Conservation (phyloP, 1,139 yeast species). For the Hansenula sp. region DNA sequence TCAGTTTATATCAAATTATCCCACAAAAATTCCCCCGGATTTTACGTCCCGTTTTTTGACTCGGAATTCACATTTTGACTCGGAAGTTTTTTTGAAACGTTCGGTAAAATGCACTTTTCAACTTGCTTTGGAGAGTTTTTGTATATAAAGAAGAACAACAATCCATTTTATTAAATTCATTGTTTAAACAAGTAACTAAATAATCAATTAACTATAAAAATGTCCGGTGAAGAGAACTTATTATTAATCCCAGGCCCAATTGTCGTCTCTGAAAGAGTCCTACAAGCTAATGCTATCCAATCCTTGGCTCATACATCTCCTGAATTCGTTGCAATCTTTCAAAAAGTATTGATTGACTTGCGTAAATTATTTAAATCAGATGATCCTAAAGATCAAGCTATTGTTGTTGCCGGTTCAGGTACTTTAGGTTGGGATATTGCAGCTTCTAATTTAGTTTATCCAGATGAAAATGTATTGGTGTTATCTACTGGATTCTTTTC, state of each 20-base stretch:
- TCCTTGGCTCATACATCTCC: conserved; percentile 92
- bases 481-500: conserved; percentile 93
- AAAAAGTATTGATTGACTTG: conserved; percentile 59
- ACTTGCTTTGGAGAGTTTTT: too few species aligned
- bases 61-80: too few species aligned
- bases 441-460: conserved; percentile 66
- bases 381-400: conserved; percentile 57
- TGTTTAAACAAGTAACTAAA: too few species aligned
- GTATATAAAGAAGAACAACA: too few species aligned
- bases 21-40: too few species aligned
- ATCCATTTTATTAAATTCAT: too few species aligned
- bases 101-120: too few species aligned
- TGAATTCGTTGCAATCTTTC: conserved; percentile 74
- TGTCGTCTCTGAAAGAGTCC: conserved; percentile 78
- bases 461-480: conserved; percentile 65
- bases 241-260: conserved; percentile 93
- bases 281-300: conserved; percentile 78
- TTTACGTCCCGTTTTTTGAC: too few species aligned
- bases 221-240: conserved; percentile 21
- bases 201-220: neutral
- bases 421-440: conserved; percentile 94
- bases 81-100: too few species aligned
- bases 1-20: too few species aligned
- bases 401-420: conserved; percentile 86
- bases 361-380: conserved; percentile 72